phyloP scores from a whole-genome alignment of 495 filamentous ascomycete species.

The Trichoderma gamsii region DNA sequence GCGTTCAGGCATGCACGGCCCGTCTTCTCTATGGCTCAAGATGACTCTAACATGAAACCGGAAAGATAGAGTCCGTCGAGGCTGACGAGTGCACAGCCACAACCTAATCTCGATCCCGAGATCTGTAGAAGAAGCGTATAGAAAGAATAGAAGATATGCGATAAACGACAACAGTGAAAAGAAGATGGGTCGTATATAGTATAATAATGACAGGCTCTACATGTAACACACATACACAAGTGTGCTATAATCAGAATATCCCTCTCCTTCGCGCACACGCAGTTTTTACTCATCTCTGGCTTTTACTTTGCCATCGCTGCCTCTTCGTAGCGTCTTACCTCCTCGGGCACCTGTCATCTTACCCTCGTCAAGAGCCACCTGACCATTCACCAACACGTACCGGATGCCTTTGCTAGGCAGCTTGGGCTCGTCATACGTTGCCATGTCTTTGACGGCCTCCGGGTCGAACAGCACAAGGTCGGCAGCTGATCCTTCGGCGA shows the following conservation, averaged over 20 bases:
- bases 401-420: slow-evolving; percentile 14
- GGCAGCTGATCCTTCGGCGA: slow-evolving; percentile 15
- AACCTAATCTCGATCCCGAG: neutral
- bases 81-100: neutral
- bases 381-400: slow-evolving; percentile 14
- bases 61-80: neutral
- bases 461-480: slow-evolving; percentile 15
- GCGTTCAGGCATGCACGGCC: neutral
- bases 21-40: neutral
- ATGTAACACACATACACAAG: neutral
- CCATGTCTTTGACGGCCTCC: slow-evolving; percentile 12
- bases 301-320: neutral
- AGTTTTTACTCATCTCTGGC: slow-evolving; percentile 7
- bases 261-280: neutral
- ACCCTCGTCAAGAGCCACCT: slow-evolving; percentile 14
- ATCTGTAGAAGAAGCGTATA: too few relatives aligned
- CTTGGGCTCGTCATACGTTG: slow-evolving; percentile 15
- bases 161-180: too few relatives aligned
- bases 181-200: too few relatives aligned
- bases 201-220: neutral
- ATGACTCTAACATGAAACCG: neutral
- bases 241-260: neutral
- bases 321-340: slow-evolving; percentile 14
- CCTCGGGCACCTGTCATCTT: slow-evolving; percentile 12
- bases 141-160: too few relatives aligned